phyloP scores from a whole-genome alignment of 768 basidiomycete species.

The Auricularia sp. region DNA sequence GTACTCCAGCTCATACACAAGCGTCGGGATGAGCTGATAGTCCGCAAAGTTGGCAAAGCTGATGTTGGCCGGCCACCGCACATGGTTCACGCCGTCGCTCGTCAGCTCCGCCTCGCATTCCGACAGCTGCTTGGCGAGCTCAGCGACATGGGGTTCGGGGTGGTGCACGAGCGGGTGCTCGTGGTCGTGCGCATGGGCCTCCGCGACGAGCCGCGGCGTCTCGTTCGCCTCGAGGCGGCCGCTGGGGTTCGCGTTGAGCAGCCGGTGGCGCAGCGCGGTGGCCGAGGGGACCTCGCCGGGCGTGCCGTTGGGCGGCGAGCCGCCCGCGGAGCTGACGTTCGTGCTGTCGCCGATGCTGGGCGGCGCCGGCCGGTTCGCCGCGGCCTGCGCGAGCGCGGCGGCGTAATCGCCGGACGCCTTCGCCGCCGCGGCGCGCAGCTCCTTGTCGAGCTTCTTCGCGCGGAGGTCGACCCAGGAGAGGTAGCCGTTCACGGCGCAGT shows the following conservation, averaged over 20 bases:
- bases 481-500: constrained; percentile 79
- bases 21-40: constrained; percentile 81
- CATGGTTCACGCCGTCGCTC: constrained; percentile 51
- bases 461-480: constrained; percentile 47
- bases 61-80: constrained; percentile 81
- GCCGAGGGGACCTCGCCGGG: constrained; percentile 41
- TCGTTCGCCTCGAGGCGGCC: no score
- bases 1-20: constrained; percentile 96
- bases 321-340: constrained; percentile 22
- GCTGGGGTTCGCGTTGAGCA: constrained; percentile 17
- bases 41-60: constrained; percentile 70
- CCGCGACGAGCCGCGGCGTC: neutral
- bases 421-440: constrained; percentile 38
- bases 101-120: constrained; percentile 70
- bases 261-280: constrained; percentile 45
- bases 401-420: constrained; percentile 58
- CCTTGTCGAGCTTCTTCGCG: constrained; percentile 30
- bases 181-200: neutral
- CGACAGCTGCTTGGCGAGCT: constrained; percentile 63
- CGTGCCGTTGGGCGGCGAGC: constrained; percentile 9
- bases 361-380: constrained; percentile 14
- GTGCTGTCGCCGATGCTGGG: constrained; percentile 13
- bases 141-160: constrained; percentile 50
- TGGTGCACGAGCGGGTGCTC: constrained; percentile 51
- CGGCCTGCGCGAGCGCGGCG: constrained; percentile 41